Percentiles rank a stretch among this genome's conserved stretches.
These are phyloP conservation scores for Fusarium coicis DNA, from an alignment of 2,329 filamentous ascomycete genomes.

Conservation along the genomic window DNA sequence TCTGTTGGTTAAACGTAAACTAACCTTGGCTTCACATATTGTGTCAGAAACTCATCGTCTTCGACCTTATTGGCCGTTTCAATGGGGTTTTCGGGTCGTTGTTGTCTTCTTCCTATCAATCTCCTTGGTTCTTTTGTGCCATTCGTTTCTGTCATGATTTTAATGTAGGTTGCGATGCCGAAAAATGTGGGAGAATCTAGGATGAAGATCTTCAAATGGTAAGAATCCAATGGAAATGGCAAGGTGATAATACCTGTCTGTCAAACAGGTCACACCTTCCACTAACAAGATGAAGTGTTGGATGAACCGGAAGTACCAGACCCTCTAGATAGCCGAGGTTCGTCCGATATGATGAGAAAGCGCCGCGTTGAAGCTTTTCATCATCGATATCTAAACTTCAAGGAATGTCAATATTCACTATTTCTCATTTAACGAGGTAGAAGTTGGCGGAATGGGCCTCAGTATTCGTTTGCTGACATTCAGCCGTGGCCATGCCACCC, in stretches of 20 bases:
- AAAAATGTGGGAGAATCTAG: background rate
- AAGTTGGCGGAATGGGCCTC: constrained; percentile 42
- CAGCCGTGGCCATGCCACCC: constrained; percentile 51
- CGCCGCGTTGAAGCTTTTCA: constrained; percentile 32
- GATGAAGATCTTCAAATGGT: background rate
- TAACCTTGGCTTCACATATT: constrained; percentile 61
- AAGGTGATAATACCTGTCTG: background rate
- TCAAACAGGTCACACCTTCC: background rate
- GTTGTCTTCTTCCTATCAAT: constrained; percentile 24
- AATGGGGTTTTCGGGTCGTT: constrained; percentile 50
- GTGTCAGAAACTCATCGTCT: constrained; percentile 59
- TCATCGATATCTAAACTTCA: constrained; percentile 11
- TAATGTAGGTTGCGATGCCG: background rate
- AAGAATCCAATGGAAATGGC: background rate
- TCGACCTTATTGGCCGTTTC: constrained; percentile 60
- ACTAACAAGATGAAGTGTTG: constrained; percentile 23
- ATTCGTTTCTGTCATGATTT: constrained; percentile 21
- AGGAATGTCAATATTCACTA: constrained; percentile 15
- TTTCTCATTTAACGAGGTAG: constrained; percentile 30
- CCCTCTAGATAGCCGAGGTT: constrained; percentile 36
- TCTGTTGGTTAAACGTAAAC: constrained; percentile 6
- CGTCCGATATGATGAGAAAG: constrained; percentile 19
- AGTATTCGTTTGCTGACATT: constrained; percentile 43
- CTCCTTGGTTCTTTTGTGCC: constrained; percentile 10
- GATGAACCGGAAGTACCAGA: background rate